These are phyloP conservation scores for Ceriops tagal DNA, from an alignment of 345 rosid species.

Conservation along the genomic window DNA sequence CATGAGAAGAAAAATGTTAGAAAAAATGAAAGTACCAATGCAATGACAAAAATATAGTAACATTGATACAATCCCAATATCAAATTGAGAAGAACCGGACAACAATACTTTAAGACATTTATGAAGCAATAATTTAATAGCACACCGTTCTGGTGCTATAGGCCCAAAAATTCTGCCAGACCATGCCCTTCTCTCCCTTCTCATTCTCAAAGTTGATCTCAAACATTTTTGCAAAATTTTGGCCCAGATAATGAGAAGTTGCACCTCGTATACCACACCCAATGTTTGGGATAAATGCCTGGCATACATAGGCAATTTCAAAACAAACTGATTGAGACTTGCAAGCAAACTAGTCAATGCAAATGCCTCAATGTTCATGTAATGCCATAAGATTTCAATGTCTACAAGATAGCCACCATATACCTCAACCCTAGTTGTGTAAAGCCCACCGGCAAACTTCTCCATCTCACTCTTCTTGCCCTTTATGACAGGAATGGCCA, in stretches of 20 bases:
- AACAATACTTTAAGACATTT: background rate
- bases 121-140: background rate
- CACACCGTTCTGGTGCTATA: constrained; percentile 68
- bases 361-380: background rate
- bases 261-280: constrained; percentile 99
- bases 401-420: background rate
- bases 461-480: constrained; percentile 96
- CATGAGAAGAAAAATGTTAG: background rate
- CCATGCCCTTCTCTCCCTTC: constrained; percentile 82
- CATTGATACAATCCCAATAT: background rate
- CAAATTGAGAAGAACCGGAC: background rate
- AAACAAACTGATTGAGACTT: background rate
- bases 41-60: background rate
- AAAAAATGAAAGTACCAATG: background rate
- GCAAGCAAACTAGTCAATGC: constrained; percentile 6
- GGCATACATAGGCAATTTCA: constrained; percentile 14
- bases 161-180: constrained; percentile 99
- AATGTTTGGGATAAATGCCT: constrained; percentile 96
- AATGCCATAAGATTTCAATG: background rate
- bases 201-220: constrained; percentile 90
- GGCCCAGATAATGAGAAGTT: constrained; percentile 94
- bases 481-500: constrained; percentile 87
- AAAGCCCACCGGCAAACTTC: constrained; percentile 97
- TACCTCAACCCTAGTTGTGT: constrained; percentile 96
- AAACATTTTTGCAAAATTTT: constrained; percentile 93